Percentiles rank a stretch among this genome's conserved stretches.
phyloP scores from a whole-genome alignment of 2,329 filamentous ascomycete species.

The Aspergillus floridensis region DNA sequence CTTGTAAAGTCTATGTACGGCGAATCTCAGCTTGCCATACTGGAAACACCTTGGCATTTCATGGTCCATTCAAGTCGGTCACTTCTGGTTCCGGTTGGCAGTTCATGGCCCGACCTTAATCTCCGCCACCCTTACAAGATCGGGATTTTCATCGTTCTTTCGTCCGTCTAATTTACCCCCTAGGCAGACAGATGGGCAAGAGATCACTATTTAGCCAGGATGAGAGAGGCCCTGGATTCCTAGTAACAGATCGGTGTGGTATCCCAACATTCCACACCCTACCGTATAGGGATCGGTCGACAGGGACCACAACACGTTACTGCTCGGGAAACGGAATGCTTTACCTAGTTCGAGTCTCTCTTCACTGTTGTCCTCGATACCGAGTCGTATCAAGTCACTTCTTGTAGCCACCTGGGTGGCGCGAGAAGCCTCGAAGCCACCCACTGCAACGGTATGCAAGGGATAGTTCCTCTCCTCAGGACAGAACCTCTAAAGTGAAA shows the following conservation, averaged over 20 bases:
- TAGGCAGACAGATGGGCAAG: not conserved
- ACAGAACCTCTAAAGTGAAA: not conserved
- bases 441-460: not conserved
- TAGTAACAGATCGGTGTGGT: slow-evolving; percentile 3
- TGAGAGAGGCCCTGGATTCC: slow-evolving; percentile 9
- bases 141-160: not conserved
- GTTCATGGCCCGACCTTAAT: not conserved
- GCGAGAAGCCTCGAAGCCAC: too few relatives aligned
- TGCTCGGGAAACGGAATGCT: too few relatives aligned
- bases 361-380: too few relatives aligned
- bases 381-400: too few relatives aligned
- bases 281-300: not conserved
- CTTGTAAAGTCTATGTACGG: not conserved
- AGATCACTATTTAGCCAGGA: not conserved
- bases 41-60: not conserved
- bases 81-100: not conserved
- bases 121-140: not conserved
- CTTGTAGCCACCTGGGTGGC: too few relatives aligned
- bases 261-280: slow-evolving; percentile 4
- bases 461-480: not conserved
- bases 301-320: not conserved
- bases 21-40: not conserved
- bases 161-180: slow-evolving; percentile 1
- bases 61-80: not conserved
- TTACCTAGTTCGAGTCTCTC: too few relatives aligned